These are phyloP conservation scores for Avicennia marina DNA, from an alignment of 257 asterid species.

Conservation along the genomic window DNA sequence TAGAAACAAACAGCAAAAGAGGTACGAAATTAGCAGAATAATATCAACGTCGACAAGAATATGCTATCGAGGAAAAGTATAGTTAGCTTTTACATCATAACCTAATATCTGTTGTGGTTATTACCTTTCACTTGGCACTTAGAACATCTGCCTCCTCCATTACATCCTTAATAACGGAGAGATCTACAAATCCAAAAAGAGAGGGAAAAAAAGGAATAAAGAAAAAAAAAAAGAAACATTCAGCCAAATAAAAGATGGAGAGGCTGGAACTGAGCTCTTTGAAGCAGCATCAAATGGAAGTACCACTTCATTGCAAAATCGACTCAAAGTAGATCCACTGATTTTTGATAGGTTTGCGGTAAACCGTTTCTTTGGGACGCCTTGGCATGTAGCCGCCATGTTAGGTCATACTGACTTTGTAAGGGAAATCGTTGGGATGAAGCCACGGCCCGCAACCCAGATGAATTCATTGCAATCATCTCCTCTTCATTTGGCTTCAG, in stretches of 20 bases:
- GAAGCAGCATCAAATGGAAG: slow-evolving; percentile 32
- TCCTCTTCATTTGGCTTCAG: slow-evolving; percentile 36
- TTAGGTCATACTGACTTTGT: slow-evolving; percentile 26
- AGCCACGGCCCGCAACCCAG: slow-evolving; percentile 19
- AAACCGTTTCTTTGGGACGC: slow-evolving; percentile 22
- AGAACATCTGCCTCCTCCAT: slow-evolving; percentile 55
- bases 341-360: slow-evolving; percentile 26
- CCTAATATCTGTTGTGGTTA: slow-evolving; percentile 1
- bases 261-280: slow-evolving; percentile 8
- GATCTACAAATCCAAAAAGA: slow-evolving; percentile 43
- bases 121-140: slow-evolving; percentile 81
- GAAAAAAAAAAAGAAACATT: too few relatives aligned
- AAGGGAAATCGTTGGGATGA: slow-evolving; percentile 9
- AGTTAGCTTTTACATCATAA: too few relatives aligned
- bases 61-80: too few relatives aligned
- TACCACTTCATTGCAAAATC: not conserved
- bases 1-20: slow-evolving; percentile 19
- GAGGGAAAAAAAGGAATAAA: too few relatives aligned
- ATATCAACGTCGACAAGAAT: too few relatives aligned
- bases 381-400: slow-evolving; percentile 29
- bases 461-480: slow-evolving; percentile 19
- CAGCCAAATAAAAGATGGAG: slow-evolving; percentile 11
- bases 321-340: slow-evolving; percentile 21
- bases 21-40: not conserved
- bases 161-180: slow-evolving; percentile 70